Evolutionary conservation across 1,284 basidiomycete species (phyloP).

Genomic region (Sanghuangporus weigelae): DNA sequence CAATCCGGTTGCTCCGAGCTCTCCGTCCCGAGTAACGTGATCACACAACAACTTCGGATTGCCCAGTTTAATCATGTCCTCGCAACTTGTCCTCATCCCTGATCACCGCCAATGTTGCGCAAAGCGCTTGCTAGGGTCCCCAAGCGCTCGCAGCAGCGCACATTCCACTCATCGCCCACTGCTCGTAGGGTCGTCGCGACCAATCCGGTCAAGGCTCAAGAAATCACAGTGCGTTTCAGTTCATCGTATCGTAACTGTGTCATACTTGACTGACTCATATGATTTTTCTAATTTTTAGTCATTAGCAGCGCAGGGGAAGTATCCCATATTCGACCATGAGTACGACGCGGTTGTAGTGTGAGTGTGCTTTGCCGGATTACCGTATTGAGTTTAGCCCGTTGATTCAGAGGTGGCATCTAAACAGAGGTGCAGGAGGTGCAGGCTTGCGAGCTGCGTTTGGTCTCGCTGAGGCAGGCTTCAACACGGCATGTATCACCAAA

Average conservation of each 20-base stretch:
- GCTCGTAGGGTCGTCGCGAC: conserved; percentile 64
- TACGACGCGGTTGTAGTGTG: conserved; percentile 97
- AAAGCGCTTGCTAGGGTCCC: conserved; percentile 39
- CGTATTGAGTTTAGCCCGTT: not conserved
- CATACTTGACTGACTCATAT: conserved; percentile 14
- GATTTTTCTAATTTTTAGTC: conserved; percentile 37
- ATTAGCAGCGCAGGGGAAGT: conserved; percentile 72
- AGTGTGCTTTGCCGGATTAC: conserved; percentile 31
- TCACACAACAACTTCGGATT: not conserved
- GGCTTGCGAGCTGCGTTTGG: conserved; percentile 98
- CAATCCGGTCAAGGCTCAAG: conserved; percentile 77
- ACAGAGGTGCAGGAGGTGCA: conserved; percentile 94
- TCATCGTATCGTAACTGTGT: conserved; percentile 5
- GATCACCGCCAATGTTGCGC: conserved; percentile 25
- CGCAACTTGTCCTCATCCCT: conserved; percentile 1
- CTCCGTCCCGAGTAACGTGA: not conserved
- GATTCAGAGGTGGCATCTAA: not conserved
- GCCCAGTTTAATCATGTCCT: not conserved
- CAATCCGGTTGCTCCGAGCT: not conserved
- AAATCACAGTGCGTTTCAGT: conserved; percentile 57
- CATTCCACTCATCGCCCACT: conserved; percentile 59
- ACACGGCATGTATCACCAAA: conserved; percentile 98
- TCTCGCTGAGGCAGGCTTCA: conserved; percentile 97
- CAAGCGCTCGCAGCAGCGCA: conserved; percentile 40
- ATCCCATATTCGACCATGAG: conserved; percentile 96